A percentile compares a stretch with the other conserved stretches of the same genome.
Conservation (phyloP, 768 basidiomycete genomes). For the Tricholoma matsutake region DNA sequence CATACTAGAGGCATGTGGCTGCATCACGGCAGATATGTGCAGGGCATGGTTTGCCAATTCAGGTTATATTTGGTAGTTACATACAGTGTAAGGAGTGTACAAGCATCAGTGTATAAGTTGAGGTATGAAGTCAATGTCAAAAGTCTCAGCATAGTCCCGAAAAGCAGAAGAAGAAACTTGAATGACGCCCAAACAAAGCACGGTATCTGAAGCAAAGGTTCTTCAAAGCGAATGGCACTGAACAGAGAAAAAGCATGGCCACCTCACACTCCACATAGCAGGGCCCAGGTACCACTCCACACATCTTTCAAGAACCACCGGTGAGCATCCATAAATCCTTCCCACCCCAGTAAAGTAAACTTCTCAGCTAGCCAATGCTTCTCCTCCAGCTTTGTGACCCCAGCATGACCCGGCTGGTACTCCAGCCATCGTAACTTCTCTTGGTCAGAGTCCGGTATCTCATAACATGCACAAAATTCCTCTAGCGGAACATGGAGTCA, state of each 20-base stretch:
- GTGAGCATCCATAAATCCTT: not conserved
- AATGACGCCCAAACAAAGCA: no score
- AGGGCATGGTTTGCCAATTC: slow-evolving; percentile 19
- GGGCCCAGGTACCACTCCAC: not conserved
- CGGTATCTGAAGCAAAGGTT: no score
- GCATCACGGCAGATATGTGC: slow-evolving; percentile 20
- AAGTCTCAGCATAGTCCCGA: no score
- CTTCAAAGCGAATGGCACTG: no score
- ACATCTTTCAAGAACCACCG: not conserved
- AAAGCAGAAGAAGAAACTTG: no score
- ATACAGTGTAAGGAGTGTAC: not conserved
- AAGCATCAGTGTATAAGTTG: not conserved
- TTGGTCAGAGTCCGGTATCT: not conserved
- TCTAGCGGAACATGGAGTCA: no score
- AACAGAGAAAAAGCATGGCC: no score
- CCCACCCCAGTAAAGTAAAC: not conserved
- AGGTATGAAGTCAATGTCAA: no score
- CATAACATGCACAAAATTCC: not conserved
- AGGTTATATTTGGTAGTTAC: slow-evolving; percentile 19
- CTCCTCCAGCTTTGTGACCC: not conserved
- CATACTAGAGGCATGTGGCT: slow-evolving; percentile 15
- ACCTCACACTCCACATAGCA: not conserved
- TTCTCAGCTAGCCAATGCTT: not conserved
- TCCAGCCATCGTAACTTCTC: not conserved
- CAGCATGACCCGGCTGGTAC: not conserved